Conservation (phyloP, 2,329 filamentous ascomycete species). For the Sarocladium strictum region DNA sequence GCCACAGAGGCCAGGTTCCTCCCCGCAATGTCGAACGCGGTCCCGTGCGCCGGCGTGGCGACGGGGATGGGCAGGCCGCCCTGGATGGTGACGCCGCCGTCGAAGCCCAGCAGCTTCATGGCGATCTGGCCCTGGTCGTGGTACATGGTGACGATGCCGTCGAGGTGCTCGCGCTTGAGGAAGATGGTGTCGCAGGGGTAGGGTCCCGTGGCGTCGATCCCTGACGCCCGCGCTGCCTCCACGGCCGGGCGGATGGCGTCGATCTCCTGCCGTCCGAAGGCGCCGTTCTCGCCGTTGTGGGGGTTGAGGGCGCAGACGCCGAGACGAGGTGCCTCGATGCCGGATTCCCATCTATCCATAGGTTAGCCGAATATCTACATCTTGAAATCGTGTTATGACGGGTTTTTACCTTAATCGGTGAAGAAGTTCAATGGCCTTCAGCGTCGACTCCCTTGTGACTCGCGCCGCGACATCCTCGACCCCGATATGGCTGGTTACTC, state of each 20-base stretch:
- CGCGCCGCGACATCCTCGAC: slow-evolving; percentile 22
- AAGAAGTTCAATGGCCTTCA: slow-evolving; percentile 22
- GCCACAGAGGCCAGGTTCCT: slow-evolving; percentile 21
- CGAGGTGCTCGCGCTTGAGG: slow-evolving; percentile 23
- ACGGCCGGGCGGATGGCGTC: slow-evolving; percentile 25
- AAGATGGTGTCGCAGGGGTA: slow-evolving; percentile 30
- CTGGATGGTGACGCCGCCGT: slow-evolving; percentile 27
- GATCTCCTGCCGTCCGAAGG: slow-evolving; percentile 26
- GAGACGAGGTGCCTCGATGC: slow-evolving; percentile 22
- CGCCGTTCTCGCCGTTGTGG: slow-evolving; percentile 27
- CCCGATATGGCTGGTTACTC: slow-evolving; percentile 26
- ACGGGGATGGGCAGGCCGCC: slow-evolving; percentile 25
- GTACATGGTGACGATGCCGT: slow-evolving; percentile 30
- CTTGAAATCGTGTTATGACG: too few relatives aligned
- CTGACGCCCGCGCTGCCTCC: slow-evolving; percentile 16
- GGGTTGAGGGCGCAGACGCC: slow-evolving; percentile 28
- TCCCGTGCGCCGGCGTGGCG: slow-evolving; percentile 19
- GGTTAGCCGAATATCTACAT: too few relatives aligned
- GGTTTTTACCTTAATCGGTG: slow-evolving; percentile 21
- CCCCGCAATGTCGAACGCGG: slow-evolving; percentile 15
- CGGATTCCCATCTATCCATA: slow-evolving; percentile 22
- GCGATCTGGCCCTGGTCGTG: slow-evolving; percentile 31
- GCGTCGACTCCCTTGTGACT: slow-evolving; percentile 20
- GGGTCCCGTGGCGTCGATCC: slow-evolving; percentile 24
- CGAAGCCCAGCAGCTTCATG: slow-evolving; percentile 27